These are phyloP conservation scores for Rhynchospora pubera DNA, from an alignment of 176 grass and related monocot genomes.

Conservation along the genomic window DNA sequence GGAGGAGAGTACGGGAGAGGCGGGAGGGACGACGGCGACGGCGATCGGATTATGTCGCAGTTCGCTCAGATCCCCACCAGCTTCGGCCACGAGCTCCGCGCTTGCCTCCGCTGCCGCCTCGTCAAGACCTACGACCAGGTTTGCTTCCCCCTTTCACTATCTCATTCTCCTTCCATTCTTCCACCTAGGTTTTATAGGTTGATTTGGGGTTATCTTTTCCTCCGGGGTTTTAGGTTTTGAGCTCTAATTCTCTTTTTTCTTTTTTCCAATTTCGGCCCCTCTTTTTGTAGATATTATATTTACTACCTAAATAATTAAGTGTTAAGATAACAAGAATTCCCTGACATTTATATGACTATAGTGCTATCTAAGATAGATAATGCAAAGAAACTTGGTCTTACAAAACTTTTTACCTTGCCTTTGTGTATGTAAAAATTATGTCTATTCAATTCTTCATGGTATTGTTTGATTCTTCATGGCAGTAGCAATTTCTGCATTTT, in stretches of 20 bases:
- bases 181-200: not conserved
- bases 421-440: too few species aligned
- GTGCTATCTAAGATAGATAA: too few species aligned
- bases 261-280: not conserved
- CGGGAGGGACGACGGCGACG: slow-evolving; percentile 37
- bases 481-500: too few species aligned
- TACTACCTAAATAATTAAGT: too few species aligned
- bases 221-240: not conserved
- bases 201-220: not conserved
- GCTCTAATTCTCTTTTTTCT: not conserved
- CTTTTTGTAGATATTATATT: not conserved
- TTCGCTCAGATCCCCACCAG: slow-evolving; percentile 94
- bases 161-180: not conserved
- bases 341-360: too few species aligned
- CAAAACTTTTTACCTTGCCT: not conserved
- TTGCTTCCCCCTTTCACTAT: not conserved
- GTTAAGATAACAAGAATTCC: too few species aligned
- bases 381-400: not conserved
- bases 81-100: slow-evolving; percentile 96
- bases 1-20: slow-evolving; percentile 29
- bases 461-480: too few species aligned
- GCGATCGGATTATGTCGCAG: slow-evolving; percentile 27
- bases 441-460: too few species aligned
- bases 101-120: slow-evolving; percentile 94
- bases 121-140: slow-evolving; percentile 99